phyloP scores from a whole-genome alignment of 1,284 basidiomycete species.

The Rugosomyces carneus region DNA sequence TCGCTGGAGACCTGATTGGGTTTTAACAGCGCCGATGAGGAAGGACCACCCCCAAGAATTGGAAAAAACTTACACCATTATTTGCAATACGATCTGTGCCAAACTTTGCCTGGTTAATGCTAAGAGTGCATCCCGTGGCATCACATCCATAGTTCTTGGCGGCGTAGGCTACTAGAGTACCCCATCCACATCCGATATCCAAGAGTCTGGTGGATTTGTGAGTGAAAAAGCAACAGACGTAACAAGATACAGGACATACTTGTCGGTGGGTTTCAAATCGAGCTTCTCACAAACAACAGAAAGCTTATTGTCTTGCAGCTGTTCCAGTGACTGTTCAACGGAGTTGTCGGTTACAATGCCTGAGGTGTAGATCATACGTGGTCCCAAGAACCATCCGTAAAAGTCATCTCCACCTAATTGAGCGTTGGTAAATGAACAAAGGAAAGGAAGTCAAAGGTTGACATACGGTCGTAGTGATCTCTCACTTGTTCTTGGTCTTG shows the following conservation, averaged over 20 bases:
- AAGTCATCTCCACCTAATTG: constrained; percentile 81
- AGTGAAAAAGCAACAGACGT: too few relatives aligned
- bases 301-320: constrained; percentile 98
- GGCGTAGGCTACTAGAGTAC: constrained; percentile 90
- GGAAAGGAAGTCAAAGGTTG: background rate
- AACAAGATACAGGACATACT: constrained; percentile 23
- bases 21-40: too few relatives aligned
- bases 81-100: constrained; percentile 83
- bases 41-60: too few relatives aligned
- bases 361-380: constrained; percentile 96
- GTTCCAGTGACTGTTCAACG: constrained; percentile 82
- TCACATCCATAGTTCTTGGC: constrained; percentile 97
- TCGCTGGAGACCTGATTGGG: constrained; percentile 41
- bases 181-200: constrained; percentile 98
- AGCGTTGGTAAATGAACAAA: constrained; percentile 7
- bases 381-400: constrained; percentile 91
- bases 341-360: constrained; percentile 80
- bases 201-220: constrained; percentile 59
- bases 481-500: constrained; percentile 97
- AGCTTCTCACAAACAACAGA: constrained; percentile 94
- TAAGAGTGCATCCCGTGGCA: constrained; percentile 93
- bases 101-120: constrained; percentile 87
- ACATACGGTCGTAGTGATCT: constrained; percentile 90
- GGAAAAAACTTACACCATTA: constrained; percentile 56
- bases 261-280: constrained; percentile 76